Base-by-base conservation (phyloP, 2,329 filamentous ascomycete genomes). In the Ophiostoma australiae region DNA sequence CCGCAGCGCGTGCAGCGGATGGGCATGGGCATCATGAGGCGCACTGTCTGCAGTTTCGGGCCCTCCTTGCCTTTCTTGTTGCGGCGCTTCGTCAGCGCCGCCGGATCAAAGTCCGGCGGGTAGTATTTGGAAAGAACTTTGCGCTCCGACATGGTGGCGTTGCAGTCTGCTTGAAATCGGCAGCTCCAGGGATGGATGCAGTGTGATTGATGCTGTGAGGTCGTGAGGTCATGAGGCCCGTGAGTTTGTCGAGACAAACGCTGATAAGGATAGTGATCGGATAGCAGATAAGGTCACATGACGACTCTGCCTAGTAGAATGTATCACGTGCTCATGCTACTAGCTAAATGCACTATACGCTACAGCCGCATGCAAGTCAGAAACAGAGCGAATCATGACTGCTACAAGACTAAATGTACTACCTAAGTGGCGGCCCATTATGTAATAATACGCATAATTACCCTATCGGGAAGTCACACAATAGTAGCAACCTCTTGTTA, bases 81-180 rank as follows among this genome's bases (percentile, higher is more conserved):
- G 67, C 89, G 87, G 37, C 86, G 86, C 23, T 92, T 89, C 35
- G 86, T 85, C 80, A 98, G 87, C 76, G 91, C 89, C 35, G 89
- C 89, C 15, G 94, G 94, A 80, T 99, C 95, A 80, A 98, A 99
- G 79, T 98, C 93, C 83, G 80, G 91, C 81, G 87, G 87, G 76
- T 78, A 79, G 75, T 78, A 77, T 71, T 78, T 78, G 33, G 69
- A 67, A 63, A 82, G 75, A 58, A 82, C 81, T 78, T 82, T 82
- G 74, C 81, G 81, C 73, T 82, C 81, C 72, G 81, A 82, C 81
- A 82, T 82, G 69, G 73, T 77, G 74, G 70, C 72, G 4, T 41
- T 44, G n/a, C 23, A 31, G 13, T 23, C 27, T n/a, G 5, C 4
- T 27, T 44, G 66, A 11, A 6, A 10, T 67, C 7, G 20, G 20